A percentile compares a stretch with the other conserved stretches of the same genome.
phyloP scores from a whole-genome alignment of 2,329 filamentous ascomycete genomes.

The Pseudopithomyces chartarum region DNA sequence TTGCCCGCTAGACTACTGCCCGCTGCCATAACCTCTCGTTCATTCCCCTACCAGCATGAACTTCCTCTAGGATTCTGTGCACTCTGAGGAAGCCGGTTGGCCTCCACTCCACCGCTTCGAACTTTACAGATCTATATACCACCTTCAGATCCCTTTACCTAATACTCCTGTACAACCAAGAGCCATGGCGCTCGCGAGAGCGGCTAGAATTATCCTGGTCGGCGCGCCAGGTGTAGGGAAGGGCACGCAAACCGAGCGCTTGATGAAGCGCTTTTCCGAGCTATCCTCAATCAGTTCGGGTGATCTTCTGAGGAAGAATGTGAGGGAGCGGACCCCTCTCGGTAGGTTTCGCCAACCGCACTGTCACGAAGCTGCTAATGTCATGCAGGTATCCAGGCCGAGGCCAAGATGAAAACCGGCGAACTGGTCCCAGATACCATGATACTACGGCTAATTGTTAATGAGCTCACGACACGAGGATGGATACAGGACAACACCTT shows the following conservation, averaged over 20 bases:
- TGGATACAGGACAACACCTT: constrained; percentile 69
- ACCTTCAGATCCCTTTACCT: neutral
- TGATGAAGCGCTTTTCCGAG: constrained; percentile 85
- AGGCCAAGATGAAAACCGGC: constrained; percentile 84
- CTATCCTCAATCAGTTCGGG: constrained; percentile 92
- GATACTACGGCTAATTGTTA: constrained; percentile 89
- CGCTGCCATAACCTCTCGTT: neutral
- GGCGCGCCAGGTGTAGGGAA: constrained; percentile 97
- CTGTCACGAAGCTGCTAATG: constrained; percentile 19
- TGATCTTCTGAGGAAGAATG: constrained; percentile 89
- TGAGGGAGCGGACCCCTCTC: constrained; percentile 82
- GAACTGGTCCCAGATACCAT: constrained; percentile 89
- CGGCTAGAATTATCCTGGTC: constrained; percentile 91
- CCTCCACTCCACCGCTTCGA: constrained; percentile 26
- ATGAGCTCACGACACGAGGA: constrained; percentile 82
- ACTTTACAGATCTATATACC: neutral
- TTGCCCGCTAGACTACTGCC: neutral
- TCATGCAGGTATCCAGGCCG: constrained; percentile 79
- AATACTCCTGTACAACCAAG: constrained; percentile 4
- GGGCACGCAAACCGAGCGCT: constrained; percentile 89
- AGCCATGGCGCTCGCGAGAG: constrained; percentile 55
- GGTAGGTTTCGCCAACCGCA: constrained; percentile 57
- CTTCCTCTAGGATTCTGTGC: constrained; percentile 25
- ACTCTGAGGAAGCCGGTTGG: constrained; percentile 26
- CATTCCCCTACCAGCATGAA: constrained; percentile 19